Base-by-base conservation (phyloP, 306 rosid species). In the Hippophae rhamnoides region DNA sequence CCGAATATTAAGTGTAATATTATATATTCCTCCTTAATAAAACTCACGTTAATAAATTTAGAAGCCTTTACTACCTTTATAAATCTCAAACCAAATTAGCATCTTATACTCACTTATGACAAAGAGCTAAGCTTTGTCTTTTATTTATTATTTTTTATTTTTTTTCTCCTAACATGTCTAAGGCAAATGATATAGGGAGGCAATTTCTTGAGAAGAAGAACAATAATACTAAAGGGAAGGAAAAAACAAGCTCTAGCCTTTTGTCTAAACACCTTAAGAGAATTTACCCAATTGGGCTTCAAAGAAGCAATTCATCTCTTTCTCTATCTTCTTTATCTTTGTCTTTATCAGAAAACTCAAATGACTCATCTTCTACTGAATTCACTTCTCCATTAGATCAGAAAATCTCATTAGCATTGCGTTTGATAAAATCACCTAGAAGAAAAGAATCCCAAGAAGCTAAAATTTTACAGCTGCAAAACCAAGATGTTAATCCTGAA, bases 231-330 rank as follows among this genome's bases (percentile, higher is more conserved):
- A 81, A 77, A 68, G 84, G 83, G 69, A 81, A 76, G 64, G 58
- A 31, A 7, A 66, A 40, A 47, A 60, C 58, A 62, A 49, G 61
- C 81, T 78, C 81, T 23, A 69, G 56, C 40, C 66, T 80, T 18
- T 68, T 85, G 40, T 81, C 84, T 18, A 85, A 76, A 74, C 75
- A 64, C 58, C 70, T 92, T 3, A 92, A 88, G 85, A 88, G 82
- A 81, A 78, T 92, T 63, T 92, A 92, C 77, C 99, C 99, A 42
- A 80, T 92, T 69, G 96, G 95, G 13, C 84, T 92, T 55, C 94
- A 92, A 52, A 86, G 74, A 75, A 92, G 93, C 84, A 61, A 67
- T 64, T 92, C 95, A 13, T 84, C 95, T 26, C 43, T 76, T 11
- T 90, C 97, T 58, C 59, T 81, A 7, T 84, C 68, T 13, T 92